These are phyloP conservation scores for Ophiosphaerella korrae DNA, from an alignment of 2,329 filamentous ascomycete species.

Conservation along the genomic window DNA sequence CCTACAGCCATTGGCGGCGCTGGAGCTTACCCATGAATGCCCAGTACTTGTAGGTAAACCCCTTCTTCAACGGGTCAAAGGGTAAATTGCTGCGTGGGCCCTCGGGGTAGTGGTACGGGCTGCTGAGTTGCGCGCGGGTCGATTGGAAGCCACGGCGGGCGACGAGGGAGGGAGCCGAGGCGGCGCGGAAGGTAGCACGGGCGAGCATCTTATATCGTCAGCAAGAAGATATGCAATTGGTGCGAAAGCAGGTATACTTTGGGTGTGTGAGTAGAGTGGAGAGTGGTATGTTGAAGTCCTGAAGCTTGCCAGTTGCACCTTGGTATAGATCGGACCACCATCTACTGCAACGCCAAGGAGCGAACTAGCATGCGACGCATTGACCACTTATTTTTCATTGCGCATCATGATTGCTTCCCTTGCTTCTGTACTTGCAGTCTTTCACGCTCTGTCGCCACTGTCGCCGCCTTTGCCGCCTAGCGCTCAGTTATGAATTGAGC, in stretches of 20 bases:
- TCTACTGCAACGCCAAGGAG: not conserved
- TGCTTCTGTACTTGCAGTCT: too few species aligned
- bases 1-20: conserved; percentile 3
- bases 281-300: conserved; percentile 11
- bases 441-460: too few species aligned
- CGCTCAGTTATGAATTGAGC: not conserved
- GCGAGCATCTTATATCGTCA: conserved; percentile 75
- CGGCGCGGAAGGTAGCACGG: conserved; percentile 65
- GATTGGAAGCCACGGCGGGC: conserved; percentile 93
- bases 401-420: too few species aligned
- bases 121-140: conserved; percentile 81
- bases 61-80: conserved; percentile 92
- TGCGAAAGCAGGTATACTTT: conserved; percentile 30
- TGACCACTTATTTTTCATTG: too few species aligned
- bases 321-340: conserved; percentile 3
- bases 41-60: conserved; percentile 86
- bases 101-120: conserved; percentile 98
- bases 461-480: too few species aligned
- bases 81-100: conserved; percentile 93
- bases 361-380: too few species aligned
- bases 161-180: conserved; percentile 66
- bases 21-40: conserved; percentile 68
- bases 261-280: conserved; percentile 35
- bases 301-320: conserved; percentile 4
- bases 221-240: conserved; percentile 31